Percentiles rank a stretch among this genome's conserved stretches.
Conservation (phyloP, 345 rosid species). For the Hibiscus tridactylites region DNA sequence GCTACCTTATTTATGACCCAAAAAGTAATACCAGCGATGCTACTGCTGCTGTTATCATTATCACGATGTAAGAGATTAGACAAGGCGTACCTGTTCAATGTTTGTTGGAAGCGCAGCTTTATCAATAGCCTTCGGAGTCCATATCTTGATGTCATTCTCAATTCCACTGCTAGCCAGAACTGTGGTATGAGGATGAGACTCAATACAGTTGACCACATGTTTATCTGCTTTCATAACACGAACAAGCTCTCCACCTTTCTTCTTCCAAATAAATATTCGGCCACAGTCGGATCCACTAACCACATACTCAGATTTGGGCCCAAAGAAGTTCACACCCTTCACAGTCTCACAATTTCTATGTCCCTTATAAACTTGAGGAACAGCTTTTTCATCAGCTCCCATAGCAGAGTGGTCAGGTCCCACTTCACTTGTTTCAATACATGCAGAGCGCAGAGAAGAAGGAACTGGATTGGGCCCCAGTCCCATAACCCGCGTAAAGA, state of each 20-base stretch:
- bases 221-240: constrained; percentile 78
- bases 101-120: constrained; percentile 59
- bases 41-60: not conserved
- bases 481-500: constrained; percentile 70
- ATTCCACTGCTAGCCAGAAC: constrained; percentile 85
- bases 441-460: constrained; percentile 23
- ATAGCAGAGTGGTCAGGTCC: constrained; percentile 17
- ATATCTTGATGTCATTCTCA: constrained; percentile 76
- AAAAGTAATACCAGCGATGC: not conserved
- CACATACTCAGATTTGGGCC: constrained; percentile 84
- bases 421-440: constrained; percentile 28
- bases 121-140: constrained; percentile 66
- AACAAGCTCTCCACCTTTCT: constrained; percentile 62
- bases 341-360: constrained; percentile 69
- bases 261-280: constrained; percentile 85
- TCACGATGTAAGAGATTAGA: not conserved
- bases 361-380: constrained; percentile 66
- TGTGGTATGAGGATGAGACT: constrained; percentile 64
- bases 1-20: not conserved
- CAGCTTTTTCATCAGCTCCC: constrained; percentile 17
- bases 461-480: constrained; percentile 44
- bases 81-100: constrained; percentile 55
- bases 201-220: constrained; percentile 74
- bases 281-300: constrained; percentile 98
- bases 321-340: constrained; percentile 80